Percentiles rank a stretch among this genome's conserved stretches.
These are phyloP conservation scores for Triangularia verruculosa DNA, from an alignment of 2,329 filamentous ascomycete genomes.

Conservation along the genomic window DNA sequence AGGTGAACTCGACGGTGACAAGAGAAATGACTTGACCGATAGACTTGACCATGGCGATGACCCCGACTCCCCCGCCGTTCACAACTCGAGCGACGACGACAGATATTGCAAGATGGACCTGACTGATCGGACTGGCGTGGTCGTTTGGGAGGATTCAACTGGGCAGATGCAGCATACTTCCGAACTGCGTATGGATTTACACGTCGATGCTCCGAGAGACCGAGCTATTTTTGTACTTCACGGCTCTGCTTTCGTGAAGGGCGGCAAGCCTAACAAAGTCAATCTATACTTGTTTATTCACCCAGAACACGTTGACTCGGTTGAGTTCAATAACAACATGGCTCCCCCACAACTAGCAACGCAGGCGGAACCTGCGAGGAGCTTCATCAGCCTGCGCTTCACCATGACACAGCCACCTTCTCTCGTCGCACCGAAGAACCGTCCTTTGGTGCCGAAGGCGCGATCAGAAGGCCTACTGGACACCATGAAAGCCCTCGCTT, in stretches of 20 bases:
- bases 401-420: constrained; percentile 4
- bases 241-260: neutral
- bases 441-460: constrained; percentile 9
- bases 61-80: neutral
- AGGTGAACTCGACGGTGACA: constrained; percentile 5
- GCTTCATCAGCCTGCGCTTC: neutral
- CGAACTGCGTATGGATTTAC: neutral
- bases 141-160: neutral
- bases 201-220: constrained; percentile 5
- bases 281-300: neutral
- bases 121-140: neutral
- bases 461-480: constrained; percentile 7
- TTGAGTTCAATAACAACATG: neutral
- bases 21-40: constrained; percentile 2
- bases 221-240: neutral
- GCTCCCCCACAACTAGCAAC: neutral
- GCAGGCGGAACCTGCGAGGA: neutral
- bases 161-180: constrained; percentile 1
- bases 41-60: neutral
- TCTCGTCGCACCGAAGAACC: constrained; percentile 6
- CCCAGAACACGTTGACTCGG: constrained; percentile 1
- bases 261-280: constrained; percentile 1
- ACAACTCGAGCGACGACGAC: constrained; percentile 6
- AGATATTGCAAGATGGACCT: constrained; percentile 2
- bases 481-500: constrained; percentile 5